phyloP scores from a whole-genome alignment of 2,329 filamentous ascomycete species.

The Diaporthe sp. region DNA sequence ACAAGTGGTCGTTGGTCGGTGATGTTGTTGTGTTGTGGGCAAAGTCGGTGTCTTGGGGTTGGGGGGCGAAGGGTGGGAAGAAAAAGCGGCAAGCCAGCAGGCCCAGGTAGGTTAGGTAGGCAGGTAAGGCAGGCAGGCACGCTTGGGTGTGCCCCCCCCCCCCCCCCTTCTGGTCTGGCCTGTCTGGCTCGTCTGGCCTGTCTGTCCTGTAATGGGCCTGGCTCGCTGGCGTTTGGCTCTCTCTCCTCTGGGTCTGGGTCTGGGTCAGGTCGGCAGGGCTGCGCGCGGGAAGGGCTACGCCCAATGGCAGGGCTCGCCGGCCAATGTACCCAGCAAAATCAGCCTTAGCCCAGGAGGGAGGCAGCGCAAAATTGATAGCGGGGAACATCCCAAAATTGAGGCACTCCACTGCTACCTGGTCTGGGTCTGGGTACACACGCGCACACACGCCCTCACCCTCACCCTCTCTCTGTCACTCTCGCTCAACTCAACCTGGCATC shows the following conservation, averaged over 20 bases:
- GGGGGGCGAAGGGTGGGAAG: constrained; percentile 39
- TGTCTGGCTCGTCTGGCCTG: constrained; percentile 18
- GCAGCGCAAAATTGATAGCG: constrained; percentile 37
- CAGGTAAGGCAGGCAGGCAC: constrained; percentile 28
- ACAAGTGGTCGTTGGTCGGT: constrained; percentile 37
- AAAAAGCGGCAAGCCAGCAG: constrained; percentile 35
- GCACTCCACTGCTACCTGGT: constrained; percentile 30
- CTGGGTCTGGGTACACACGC: constrained; percentile 27
- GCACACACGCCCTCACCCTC: not conserved
- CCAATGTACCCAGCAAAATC: constrained; percentile 34
- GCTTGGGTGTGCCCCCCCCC: constrained; percentile 12
- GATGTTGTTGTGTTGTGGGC: constrained; percentile 42
- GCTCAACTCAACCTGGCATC: not conserved
- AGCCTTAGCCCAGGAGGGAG: constrained; percentile 29
- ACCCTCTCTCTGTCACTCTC: not conserved
- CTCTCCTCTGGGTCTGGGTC: not conserved
- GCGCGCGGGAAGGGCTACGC: constrained; percentile 3
- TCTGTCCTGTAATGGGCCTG: constrained; percentile 21
- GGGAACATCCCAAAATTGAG: constrained; percentile 39
- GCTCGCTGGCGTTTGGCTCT: not conserved
- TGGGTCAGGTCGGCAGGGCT: constrained; percentile 27
- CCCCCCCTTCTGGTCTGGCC: not conserved
- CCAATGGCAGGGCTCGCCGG: constrained; percentile 33
- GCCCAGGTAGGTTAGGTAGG: constrained; percentile 27
- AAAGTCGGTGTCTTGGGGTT: constrained; percentile 32